phyloP scores from a whole-genome alignment of 2,329 filamentous ascomycete species.

The Aspergillus quadrilineatus region DNA sequence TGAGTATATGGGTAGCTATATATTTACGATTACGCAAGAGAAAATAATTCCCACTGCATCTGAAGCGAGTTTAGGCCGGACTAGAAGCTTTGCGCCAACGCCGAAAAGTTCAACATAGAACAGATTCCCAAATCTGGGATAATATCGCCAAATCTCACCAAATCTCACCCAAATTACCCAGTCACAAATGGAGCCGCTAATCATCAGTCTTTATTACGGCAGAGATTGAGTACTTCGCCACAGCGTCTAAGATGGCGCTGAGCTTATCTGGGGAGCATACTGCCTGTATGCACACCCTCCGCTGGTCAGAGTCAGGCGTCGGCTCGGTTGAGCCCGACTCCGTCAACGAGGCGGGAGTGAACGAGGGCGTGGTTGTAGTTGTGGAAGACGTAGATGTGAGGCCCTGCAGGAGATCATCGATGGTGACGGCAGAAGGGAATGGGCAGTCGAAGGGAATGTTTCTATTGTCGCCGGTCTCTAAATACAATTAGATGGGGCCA shows the following conservation, averaged over 20 bases:
- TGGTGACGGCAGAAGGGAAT: neutral
- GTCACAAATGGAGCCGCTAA: neutral
- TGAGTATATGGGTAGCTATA: no score
- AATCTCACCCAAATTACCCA: no score
- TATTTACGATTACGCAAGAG: no score
- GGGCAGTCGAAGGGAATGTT: neutral
- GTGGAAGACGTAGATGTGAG: neutral
- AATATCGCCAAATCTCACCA: no score
- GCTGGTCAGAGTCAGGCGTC: neutral
- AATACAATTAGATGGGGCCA: neutral
- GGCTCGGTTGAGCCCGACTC: neutral
- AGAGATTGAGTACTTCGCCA: neutral
- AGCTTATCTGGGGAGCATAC: constrained; percentile 1
- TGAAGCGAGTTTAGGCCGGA: no score
- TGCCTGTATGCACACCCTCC: neutral
- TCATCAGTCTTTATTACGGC: constrained; percentile 1
- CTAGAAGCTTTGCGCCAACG: no score
- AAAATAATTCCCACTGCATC: no score
- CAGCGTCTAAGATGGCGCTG: neutral
- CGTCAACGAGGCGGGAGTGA: neutral
- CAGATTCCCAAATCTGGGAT: no score
- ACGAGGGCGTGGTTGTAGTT: neutral
- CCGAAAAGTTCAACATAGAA: no score
- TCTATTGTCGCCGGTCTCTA: neutral
- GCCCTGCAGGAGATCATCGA: neutral